Evolutionary conservation across 441 rosid species (phyloP).

Genomic region (Erodium texanum): DNA sequence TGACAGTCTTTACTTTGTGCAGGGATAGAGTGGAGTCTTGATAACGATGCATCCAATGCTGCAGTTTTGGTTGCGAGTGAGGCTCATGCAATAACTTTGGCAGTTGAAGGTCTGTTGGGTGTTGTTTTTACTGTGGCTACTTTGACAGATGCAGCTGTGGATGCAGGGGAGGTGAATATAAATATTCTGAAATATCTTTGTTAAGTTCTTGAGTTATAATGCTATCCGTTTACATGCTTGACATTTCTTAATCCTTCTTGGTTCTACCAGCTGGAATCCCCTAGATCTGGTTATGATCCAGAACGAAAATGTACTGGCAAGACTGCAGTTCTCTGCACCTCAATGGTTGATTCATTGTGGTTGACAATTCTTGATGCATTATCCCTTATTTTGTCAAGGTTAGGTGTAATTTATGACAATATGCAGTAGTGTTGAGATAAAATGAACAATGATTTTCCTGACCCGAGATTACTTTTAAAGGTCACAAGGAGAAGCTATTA

Average conservation of each 20-base stretch:
- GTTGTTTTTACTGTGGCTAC: constrained; percentile 96
- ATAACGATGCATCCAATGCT: constrained; percentile 95
- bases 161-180: constrained; percentile 73
- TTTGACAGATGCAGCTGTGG: constrained; percentile 96
- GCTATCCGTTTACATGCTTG: constrained; percentile 14
- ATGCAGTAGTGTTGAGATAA: constrained; percentile 7
- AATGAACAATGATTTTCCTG: constrained; percentile 18
- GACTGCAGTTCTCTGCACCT: constrained; percentile 71
- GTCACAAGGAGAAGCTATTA: constrained; percentile 99
- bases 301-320: constrained; percentile 50
- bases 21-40: constrained; percentile 99
- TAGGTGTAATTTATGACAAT: constrained; percentile 19
- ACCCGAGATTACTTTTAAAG: constrained; percentile 41
- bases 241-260: constrained; percentile 16
- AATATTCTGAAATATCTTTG: constrained; percentile 11
- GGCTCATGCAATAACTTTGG: constrained; percentile 96
- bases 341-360: constrained; percentile 97
- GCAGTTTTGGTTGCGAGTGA: constrained; percentile 98
- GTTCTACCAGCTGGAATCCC: constrained; percentile 76
- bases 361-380: constrained; percentile 89
- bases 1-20: constrained; percentile 25
- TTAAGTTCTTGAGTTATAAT: constrained; percentile 12
- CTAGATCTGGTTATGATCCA: constrained; percentile 66
- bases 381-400: constrained; percentile 93
- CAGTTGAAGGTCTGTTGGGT: constrained; percentile 96